Percentiles rank a stretch among this genome's conserved stretches.
Evolutionary conservation across 2,329 filamentous ascomycete species (phyloP).

Genomic region (Calycina marina): DNA sequence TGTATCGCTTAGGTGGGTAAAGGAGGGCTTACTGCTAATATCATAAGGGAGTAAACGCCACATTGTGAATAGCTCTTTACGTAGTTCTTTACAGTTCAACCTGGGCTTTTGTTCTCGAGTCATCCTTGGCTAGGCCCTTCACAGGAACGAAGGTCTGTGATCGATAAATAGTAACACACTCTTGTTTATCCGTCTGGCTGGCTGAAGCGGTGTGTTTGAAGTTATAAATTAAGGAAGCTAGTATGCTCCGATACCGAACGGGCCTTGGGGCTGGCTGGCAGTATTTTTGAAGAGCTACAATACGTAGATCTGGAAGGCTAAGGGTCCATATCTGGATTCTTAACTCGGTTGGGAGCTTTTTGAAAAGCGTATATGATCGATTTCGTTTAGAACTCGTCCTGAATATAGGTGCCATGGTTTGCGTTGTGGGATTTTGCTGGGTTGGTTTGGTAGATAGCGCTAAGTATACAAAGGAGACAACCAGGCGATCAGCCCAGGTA

Average conservation of each 20-base stretch:
- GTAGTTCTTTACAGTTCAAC: too few species aligned
- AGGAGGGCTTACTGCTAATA: too few species aligned
- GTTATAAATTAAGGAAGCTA: background rate
- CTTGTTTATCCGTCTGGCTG: background rate
- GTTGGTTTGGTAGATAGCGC: background rate
- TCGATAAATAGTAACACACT: background rate
- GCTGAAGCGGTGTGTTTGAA: background rate
- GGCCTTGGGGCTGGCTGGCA: background rate
- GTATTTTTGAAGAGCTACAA: background rate
- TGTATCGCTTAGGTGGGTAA: too few species aligned
- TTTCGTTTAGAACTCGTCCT: background rate
- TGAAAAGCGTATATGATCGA: background rate
- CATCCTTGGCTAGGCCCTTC: too few species aligned
- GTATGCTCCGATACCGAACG: background rate
- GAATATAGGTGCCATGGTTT: background rate
- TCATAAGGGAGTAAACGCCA: too few species aligned
- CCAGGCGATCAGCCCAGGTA: background rate
- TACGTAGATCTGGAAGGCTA: background rate
- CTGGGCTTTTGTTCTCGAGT: too few species aligned
- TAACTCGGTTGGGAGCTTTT: background rate
- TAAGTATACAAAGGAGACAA: background rate
- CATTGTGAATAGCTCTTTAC: too few species aligned
- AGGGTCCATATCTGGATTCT: background rate
- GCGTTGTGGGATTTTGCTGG: background rate
- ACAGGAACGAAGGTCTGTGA: background rate